Evolutionary conservation across 352 stramenopile genomes (phyloP).

Genomic region (Pilasporangium apinafurcum): DNA sequence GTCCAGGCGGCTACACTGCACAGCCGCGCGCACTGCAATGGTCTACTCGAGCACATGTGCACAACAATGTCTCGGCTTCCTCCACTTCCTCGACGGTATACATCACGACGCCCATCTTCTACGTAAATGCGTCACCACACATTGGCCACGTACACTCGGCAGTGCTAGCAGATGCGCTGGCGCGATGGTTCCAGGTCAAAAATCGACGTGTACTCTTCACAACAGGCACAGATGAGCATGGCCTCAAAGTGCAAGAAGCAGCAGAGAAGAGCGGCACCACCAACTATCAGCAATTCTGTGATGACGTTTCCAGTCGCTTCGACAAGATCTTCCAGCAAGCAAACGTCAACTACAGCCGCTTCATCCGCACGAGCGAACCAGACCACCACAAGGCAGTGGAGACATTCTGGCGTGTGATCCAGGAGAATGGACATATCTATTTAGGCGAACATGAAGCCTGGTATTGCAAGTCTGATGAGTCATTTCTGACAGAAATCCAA

Average conservation of each 20-base stretch:
- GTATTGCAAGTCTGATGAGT: slow-evolving; percentile 99
- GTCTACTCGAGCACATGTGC: too few relatives aligned
- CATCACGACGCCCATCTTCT: slow-evolving; percentile 99
- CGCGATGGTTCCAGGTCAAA: slow-evolving; percentile 69
- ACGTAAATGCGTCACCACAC: slow-evolving; percentile 98
- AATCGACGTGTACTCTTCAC: slow-evolving; percentile 85
- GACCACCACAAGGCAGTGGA: slow-evolving; percentile 90
- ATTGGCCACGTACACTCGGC: slow-evolving; percentile 98
- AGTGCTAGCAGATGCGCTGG: slow-evolving; percentile 85
- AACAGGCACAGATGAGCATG: slow-evolving; percentile 98
- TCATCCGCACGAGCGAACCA: slow-evolving; percentile 96
- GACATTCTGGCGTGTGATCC: slow-evolving; percentile 89
- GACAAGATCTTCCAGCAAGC: slow-evolving; percentile 84
- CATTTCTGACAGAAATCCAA: slow-evolving; percentile 97
- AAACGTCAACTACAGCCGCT: slow-evolving; percentile 91
- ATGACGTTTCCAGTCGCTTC: slow-evolving; percentile 90
- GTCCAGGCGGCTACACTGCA: too few relatives aligned
- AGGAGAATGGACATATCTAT: slow-evolving; percentile 94
- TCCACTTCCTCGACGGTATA: slow-evolving; percentile 25
- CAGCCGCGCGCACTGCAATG: too few relatives aligned
- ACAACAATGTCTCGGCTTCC: too few relatives aligned
- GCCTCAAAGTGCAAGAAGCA: slow-evolving; percentile 93
- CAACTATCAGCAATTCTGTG: slow-evolving; percentile 86
- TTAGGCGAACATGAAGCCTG: slow-evolving; percentile 96
- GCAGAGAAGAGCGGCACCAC: slow-evolving; percentile 82